phyloP scores from a whole-genome alignment of 805 yeast species.

The Metschnikowia santaceciliae region DNA sequence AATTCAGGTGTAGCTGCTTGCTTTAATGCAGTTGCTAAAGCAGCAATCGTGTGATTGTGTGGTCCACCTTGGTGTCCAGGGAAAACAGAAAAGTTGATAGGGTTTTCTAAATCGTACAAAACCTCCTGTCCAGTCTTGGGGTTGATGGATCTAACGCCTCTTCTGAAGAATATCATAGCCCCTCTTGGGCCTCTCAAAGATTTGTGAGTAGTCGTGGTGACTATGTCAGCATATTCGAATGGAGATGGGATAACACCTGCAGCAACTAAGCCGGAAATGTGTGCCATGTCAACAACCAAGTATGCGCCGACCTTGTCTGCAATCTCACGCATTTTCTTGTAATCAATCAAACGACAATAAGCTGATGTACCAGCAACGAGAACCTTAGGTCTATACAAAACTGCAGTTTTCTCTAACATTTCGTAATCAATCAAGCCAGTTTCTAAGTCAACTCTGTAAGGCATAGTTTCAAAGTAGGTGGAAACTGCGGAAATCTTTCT shows the following conservation, averaged over 20 bases:
- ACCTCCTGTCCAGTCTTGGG: constrained; percentile 87
- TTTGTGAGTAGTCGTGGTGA: constrained; percentile 98
- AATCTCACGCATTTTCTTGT: constrained; percentile 92
- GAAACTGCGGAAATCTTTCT: constrained; percentile 94
- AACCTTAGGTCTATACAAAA: constrained; percentile 91
- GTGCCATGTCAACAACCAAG: constrained; percentile 97
- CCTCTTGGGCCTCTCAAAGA: constrained; percentile 99
- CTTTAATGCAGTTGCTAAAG: constrained; percentile 92
- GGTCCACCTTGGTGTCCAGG: constrained; percentile 99
- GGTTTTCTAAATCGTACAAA: constrained; percentile 85
- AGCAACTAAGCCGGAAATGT: constrained; percentile 91
- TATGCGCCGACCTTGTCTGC: constrained; percentile 98
- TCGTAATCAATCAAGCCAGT: constrained; percentile 97
- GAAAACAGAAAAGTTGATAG: constrained; percentile 97
- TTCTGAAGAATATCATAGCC: constrained; percentile 98
- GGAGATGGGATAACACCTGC: constrained; percentile 96
- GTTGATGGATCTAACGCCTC: constrained; percentile 83
- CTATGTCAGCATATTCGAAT: constrained; percentile 94
- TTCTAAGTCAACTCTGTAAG: constrained; percentile 86
- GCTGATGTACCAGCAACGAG: constrained; percentile 98
- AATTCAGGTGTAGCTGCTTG: constrained; percentile 91
- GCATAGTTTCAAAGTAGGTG: constrained; percentile 97
- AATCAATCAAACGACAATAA: constrained; percentile 93
- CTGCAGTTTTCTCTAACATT: constrained; percentile 85
- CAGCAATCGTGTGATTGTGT: constrained; percentile 98